Evolutionary conservation across 257 asterid species (phyloP), one percentile per base, ranked within the genome.

Genomic region (Forsythia suspensa): DNA sequence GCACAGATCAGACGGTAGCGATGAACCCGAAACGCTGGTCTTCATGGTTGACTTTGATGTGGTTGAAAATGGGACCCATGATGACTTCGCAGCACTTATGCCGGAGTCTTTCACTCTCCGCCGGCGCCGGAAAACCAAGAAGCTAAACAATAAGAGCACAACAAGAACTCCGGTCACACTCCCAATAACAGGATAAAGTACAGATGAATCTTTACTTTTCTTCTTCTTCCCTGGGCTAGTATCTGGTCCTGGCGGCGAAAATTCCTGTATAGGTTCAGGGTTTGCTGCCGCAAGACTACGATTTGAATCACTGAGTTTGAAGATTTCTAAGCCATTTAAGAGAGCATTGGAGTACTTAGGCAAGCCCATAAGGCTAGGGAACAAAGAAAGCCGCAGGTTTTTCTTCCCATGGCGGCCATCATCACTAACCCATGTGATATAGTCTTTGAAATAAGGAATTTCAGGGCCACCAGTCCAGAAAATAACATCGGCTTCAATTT

Each of bases 311-410:
- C 21, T 90, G 78, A 92, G 77, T 76, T 86, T 92, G 83, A 89
- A 90, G n/a, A 92, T 85, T 77, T 90, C 97, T 1, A 92, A 52
- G 0, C 97, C 97, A 74, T 90, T 92, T 61, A 92, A 86, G 71
- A 87, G 38, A 6, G 85, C 89, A 57, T 16, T 85, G 0, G 0
- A 0, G 18, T 55, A 85, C 5, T 0, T 0, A 4, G 91, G 70
- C 0, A 0, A 0, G 4, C 13, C 1, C 4, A 16, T 66, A 7
- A 0, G 0, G 70, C 18, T 9, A 4, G 97, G 94, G 36, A 15
- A 15, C 81, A 90, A 12, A 4, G 88, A 80, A 2, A 90, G 86
- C 40, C 18, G 61, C 20, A 87, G 67, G 15, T 75, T 43, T 42
- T 80, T 74, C 80, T 41, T 82, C 40, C 78, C 80, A 34, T 21